Conservation (phyloP, 345 rosid genomes). For the Ailanthus altissimus region DNA sequence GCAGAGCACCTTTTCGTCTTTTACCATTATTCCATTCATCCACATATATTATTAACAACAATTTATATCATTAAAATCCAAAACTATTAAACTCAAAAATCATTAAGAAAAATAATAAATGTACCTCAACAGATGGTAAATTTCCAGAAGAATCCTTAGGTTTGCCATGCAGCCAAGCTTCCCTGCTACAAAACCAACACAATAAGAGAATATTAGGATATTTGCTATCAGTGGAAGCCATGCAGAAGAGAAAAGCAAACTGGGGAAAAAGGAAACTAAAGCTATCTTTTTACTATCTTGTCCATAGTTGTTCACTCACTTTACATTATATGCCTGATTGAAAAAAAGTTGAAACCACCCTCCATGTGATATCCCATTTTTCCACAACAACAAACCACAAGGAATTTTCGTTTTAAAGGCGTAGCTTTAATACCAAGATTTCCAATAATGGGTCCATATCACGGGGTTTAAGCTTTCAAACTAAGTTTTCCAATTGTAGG, state of each 20-base stretch:
- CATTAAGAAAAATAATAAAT: neutral
- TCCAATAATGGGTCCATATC: slow-evolving; percentile 47
- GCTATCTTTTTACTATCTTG: slow-evolving; percentile 43
- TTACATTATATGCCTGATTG: slow-evolving; percentile 32
- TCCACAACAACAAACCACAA: slow-evolving; percentile 24
- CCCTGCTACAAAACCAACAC: slow-evolving; percentile 63
- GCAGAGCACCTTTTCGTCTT: neutral
- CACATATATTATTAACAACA: neutral
- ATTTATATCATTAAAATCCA: neutral
- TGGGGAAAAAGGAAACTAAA: slow-evolving; percentile 31
- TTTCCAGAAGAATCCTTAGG: slow-evolving; percentile 60
- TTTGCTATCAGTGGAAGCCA: slow-evolving; percentile 54
- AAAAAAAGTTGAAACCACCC: slow-evolving; percentile 31
- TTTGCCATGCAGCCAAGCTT: slow-evolving; percentile 91
- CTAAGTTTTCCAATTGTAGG: slow-evolving; percentile 45
- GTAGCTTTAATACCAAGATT: slow-evolving; percentile 42
- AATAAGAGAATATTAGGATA: slow-evolving; percentile 37
- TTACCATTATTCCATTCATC: neutral
- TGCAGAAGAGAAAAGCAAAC: slow-evolving; percentile 41
- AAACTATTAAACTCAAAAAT: neutral
- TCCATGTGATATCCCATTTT: slow-evolving; percentile 54
- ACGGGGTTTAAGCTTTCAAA: slow-evolving; percentile 40
- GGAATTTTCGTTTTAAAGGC: slow-evolving; percentile 36
- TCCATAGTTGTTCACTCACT: slow-evolving; percentile 33
- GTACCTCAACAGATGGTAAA: slow-evolving; percentile 78